These are phyloP conservation scores for Papiliotrema laurentii DNA, from an alignment of 1,284 basidiomycete species.

Conservation along the genomic window DNA sequence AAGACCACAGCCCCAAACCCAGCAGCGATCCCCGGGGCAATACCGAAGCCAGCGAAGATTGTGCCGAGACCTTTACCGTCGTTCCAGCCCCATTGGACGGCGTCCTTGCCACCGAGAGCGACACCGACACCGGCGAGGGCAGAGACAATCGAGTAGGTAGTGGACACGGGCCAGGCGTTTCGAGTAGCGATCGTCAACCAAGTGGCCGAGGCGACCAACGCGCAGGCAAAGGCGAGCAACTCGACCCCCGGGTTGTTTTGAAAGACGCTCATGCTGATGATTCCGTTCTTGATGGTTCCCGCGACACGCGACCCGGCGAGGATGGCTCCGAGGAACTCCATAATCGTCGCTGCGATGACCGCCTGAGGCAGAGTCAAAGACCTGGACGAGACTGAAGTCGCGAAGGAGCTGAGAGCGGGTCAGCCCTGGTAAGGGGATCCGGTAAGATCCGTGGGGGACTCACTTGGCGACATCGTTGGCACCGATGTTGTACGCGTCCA, in stretches of 20 bases:
- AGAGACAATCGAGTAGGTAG: conserved; percentile 50
- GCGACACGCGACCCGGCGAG: conserved; percentile 49
- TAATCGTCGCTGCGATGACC: conserved; percentile 48
- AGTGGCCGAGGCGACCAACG: conserved; percentile 42
- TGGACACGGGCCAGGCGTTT: conserved; percentile 49
- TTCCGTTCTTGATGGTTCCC: conserved; percentile 53
- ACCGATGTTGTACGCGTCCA: conserved; percentile 54
- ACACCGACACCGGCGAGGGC: conserved; percentile 52
- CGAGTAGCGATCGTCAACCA: conserved; percentile 51
- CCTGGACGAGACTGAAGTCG: conserved; percentile 50
- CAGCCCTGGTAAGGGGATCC: background rate
- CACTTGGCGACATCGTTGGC: conserved; percentile 37
- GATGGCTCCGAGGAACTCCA: conserved; percentile 51
- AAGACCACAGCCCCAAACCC: conserved; percentile 48
- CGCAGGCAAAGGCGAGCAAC: conserved; percentile 51
- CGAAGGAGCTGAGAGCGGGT: conserved; percentile 49
- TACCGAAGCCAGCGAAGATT: conserved; percentile 48
- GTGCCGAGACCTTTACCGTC: conserved; percentile 50
- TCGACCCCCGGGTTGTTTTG: conserved; percentile 50
- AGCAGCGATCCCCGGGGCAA: conserved; percentile 44
- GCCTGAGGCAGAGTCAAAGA: conserved; percentile 51
- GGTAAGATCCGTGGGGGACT: background rate
- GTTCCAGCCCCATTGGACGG: conserved; percentile 54
- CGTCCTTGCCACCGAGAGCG: conserved; percentile 46
- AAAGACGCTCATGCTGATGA: conserved; percentile 48